Percentiles rank a stretch among this genome's conserved stretches.
These are phyloP conservation scores for Psilocybe cyanescens DNA, from an alignment of 768 basidiomycete species.

Conservation along the genomic window DNA sequence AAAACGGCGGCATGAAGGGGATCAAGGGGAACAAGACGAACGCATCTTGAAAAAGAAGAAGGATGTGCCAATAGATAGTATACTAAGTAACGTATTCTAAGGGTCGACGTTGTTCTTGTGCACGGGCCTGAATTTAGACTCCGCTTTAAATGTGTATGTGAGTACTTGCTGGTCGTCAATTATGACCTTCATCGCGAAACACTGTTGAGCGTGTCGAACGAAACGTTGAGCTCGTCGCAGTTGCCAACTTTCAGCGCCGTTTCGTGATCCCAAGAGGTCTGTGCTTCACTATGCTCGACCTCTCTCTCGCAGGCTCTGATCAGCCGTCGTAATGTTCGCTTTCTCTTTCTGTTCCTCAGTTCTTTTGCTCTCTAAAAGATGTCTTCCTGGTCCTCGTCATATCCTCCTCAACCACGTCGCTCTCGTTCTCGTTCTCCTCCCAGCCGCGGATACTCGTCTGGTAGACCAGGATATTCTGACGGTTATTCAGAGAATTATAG, in stretches of 20 bases:
- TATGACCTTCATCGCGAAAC: slow-evolving; percentile 64
- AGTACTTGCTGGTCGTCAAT: slow-evolving; percentile 20
- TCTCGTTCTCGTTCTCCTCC: slow-evolving; percentile 86
- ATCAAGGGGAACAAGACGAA: slow-evolving; percentile 24
- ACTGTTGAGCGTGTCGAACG: slow-evolving; percentile 46
- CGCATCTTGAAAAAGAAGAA: slow-evolving; percentile 35
- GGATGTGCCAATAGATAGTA: slow-evolving; percentile 36
- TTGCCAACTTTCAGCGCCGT: slow-evolving; percentile 47
- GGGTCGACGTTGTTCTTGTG: slow-evolving; percentile 3
- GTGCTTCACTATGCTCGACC: slow-evolving; percentile 92
- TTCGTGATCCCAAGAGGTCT: slow-evolving; percentile 85
- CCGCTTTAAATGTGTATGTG: slow-evolving; percentile 41
- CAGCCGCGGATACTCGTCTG: slow-evolving; percentile 54
- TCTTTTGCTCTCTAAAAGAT: slow-evolving; percentile 66
- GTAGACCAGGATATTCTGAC: slow-evolving; percentile 60
- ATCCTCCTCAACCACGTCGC: slow-evolving; percentile 74
- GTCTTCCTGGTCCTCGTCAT: slow-evolving; percentile 76
- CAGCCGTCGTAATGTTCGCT: slow-evolving; percentile 57
- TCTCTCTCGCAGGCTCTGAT: slow-evolving; percentile 76
- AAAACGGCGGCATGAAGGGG: slow-evolving; percentile 22
- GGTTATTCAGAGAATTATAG: slow-evolving; percentile 66
- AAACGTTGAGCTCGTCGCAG: slow-evolving; percentile 45
- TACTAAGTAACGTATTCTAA: slow-evolving; percentile 58
- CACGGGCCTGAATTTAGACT: slow-evolving; percentile 44
- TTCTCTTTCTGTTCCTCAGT: slow-evolving; percentile 60